Evolutionary conservation across 805 yeast species (phyloP), one percentile per base, ranked within the genome.

Genomic region (Isabelozyma heimii): DNA sequence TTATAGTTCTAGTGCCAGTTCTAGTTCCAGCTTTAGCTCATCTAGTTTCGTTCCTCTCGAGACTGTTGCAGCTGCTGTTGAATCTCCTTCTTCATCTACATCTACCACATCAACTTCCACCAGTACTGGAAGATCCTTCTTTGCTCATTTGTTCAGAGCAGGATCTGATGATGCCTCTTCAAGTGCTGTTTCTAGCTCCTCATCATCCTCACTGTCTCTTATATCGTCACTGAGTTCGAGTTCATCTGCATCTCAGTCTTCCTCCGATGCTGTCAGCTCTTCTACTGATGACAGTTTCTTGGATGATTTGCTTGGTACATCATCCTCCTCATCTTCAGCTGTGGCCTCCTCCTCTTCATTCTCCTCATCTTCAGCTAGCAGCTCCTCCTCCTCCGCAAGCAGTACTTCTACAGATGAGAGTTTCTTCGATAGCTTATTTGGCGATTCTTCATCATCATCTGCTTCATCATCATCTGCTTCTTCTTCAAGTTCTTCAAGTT

Each of bases 11-110:
- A 48, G 46, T 37, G 47, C 54, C 8, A 44, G 51, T 30, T 48
- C 58, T 1, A 54, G 54, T 35, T 47, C 55, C 12, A 49, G 54
- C 40, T 42, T 45, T n/a, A 47, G 50, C 33, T 46, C 58, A 12
- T 13, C 41, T 5, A 35, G 26, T 4, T 27, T 20, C 13, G 13
- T 16, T n/a, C 14, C 15, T 13, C 37, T 42, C 13, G 30, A 15
- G 17, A 43, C 14, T 28, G 40, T 14, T 13, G 26, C 40, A 14
- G 26, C 45, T 28, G 37, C 39, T 24, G 15, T 38, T 8, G 37
- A 9, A 13, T 33, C 35, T n/a, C 27, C 44, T 26, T n/a, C 37
- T 17, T 24, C 44, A n/a, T 15, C 17, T 13, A 42, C 20, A 20
- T 8, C 44, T 26, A 42, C 37, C 10, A 5, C 30, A 35, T 24